Percentiles rank a stretch among this genome's conserved stretches.
Evolutionary conservation across 495 filamentous ascomycete genomes (phyloP).

Genomic region (Xanthoparmelia taractica): DNA sequence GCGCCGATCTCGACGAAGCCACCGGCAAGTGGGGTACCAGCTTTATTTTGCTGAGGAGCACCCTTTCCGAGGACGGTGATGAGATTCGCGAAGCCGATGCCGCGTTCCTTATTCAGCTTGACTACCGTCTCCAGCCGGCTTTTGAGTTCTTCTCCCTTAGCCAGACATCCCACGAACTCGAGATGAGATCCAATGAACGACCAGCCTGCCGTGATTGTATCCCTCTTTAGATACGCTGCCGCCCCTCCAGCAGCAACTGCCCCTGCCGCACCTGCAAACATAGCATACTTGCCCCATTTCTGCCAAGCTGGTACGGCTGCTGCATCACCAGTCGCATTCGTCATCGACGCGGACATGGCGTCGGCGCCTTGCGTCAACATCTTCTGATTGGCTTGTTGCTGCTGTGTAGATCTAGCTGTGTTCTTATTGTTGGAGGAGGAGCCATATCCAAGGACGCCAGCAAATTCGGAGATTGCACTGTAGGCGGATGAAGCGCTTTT

Average conservation of each 20-base stretch:
- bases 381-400: slow-evolving; percentile 24
- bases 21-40: slow-evolving; percentile 23
- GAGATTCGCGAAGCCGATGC: slow-evolving; percentile 68
- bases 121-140: slow-evolving; percentile 54
- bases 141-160: slow-evolving; percentile 66
- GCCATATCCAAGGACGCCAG: slow-evolving; percentile 52
- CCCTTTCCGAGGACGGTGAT: slow-evolving; percentile 74
- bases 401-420: slow-evolving; percentile 21
- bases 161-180: slow-evolving; percentile 88
- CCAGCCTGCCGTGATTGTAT: slow-evolving; percentile 63
- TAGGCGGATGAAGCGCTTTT: slow-evolving; percentile 64
- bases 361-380: slow-evolving; percentile 19
- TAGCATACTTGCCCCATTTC: slow-evolving; percentile 73
- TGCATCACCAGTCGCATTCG: slow-evolving; percentile 38
- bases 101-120: slow-evolving; percentile 44
- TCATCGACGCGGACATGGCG: slow-evolving; percentile 25
- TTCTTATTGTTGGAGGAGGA: slow-evolving; percentile 26
- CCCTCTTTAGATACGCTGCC: slow-evolving; percentile 75
- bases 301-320: slow-evolving; percentile 54
- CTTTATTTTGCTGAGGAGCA: slow-evolving; percentile 33
- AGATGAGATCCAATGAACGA: slow-evolving; percentile 83
- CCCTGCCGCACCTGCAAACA: slow-evolving; percentile 71
- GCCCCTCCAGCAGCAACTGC: slow-evolving; percentile 82
- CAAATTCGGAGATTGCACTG: slow-evolving; percentile 57
- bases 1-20: slow-evolving; percentile 32